A percentile compares a stretch with the other conserved stretches of the same genome.
These are phyloP conservation scores for Corynespora cassiicola DNA, from an alignment of 2,329 filamentous ascomycete genomes.

Conservation along the genomic window DNA sequence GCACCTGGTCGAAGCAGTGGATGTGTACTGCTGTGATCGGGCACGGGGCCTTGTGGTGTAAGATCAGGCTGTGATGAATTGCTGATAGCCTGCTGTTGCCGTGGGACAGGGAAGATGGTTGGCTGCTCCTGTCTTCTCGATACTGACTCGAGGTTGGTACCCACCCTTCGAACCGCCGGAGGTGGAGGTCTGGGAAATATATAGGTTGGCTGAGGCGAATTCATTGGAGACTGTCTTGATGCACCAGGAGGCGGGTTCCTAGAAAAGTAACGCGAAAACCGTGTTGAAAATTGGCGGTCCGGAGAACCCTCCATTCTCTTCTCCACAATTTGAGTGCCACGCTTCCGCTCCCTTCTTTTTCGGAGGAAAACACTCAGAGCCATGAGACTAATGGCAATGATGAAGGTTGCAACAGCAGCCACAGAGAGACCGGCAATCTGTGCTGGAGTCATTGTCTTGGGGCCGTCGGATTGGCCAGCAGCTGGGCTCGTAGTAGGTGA, in stretches of 20 bases:
- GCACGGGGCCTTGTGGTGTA: too few relatives aligned
- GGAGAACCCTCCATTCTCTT: slow-evolving; percentile 20
- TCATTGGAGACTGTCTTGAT: slow-evolving; percentile 9
- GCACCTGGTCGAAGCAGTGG: slow-evolving; percentile 28
- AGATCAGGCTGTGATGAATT: too few relatives aligned
- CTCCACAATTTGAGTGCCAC: slow-evolving; percentile 20
- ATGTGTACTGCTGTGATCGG: slow-evolving; percentile 15
- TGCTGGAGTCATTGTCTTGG: slow-evolving; percentile 40
- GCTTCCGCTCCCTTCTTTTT: slow-evolving; percentile 37
- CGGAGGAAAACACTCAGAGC: slow-evolving; percentile 43
- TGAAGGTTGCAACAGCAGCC: slow-evolving; percentile 43
- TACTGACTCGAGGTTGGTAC: too few relatives aligned
- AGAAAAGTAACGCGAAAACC: slow-evolving; percentile 29
- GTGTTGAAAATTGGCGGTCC: slow-evolving; percentile 21
- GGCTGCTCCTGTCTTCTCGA: too few relatives aligned
- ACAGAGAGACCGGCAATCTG: slow-evolving; percentile 48
- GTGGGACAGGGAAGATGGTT: too few relatives aligned
- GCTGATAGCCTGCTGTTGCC: too few relatives aligned
- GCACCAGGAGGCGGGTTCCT: slow-evolving; percentile 13
- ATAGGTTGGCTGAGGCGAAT: background rate
- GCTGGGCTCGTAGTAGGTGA: slow-evolving; percentile 14
- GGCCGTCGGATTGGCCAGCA: slow-evolving; percentile 16
- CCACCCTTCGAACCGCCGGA: too few relatives aligned
- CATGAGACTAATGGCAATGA: slow-evolving; percentile 47
- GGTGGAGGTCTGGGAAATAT: too few relatives aligned